phyloP scores from a whole-genome alignment of 1,284 basidiomycete species.

The Chalciporus sp. region DNA sequence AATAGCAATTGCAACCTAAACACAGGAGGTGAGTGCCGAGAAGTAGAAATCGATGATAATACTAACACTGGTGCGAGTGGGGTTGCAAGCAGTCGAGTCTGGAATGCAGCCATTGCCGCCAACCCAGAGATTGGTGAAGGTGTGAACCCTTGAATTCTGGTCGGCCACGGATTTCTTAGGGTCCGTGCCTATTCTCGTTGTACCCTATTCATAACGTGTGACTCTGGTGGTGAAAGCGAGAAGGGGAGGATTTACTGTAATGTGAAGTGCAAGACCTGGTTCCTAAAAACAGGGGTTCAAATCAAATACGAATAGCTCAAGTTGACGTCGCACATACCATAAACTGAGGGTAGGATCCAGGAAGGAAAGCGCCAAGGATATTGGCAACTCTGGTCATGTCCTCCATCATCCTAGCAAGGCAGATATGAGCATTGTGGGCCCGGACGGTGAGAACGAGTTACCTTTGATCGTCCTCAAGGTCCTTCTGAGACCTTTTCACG shows the following conservation, averaged over 20 bases:
- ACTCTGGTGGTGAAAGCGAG: not conserved
- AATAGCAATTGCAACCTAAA: not conserved
- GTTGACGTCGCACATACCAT: conserved; percentile 17
- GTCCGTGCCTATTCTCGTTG: not conserved
- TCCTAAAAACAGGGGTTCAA: not conserved
- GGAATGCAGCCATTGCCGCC: conserved; percentile 24
- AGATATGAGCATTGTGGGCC: not conserved
- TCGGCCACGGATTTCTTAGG: conserved; percentile 12
- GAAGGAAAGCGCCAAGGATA: conserved; percentile 19
- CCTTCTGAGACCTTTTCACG: conserved; percentile 23
- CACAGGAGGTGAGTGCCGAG: too few species aligned
- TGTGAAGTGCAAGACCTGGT: not conserved
- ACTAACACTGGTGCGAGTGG: not conserved
- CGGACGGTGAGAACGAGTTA: not conserved
- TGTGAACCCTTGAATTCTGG: conserved; percentile 13
- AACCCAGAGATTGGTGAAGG: conserved; percentile 20
- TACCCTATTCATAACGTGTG: not conserved
- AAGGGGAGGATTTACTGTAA: not conserved
- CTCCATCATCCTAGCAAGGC: not conserved
- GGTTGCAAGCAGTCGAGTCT: conserved; percentile 13
- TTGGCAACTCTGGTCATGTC: conserved; percentile 17
- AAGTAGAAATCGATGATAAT: not conserved
- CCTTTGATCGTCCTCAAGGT: conserved; percentile 17
- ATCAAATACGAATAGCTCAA: too few species aligned
- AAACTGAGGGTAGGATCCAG: conserved; percentile 25